These are phyloP conservation scores for Triglochin maritima DNA, from an alignment of 106 monocot species.

Conservation along the genomic window DNA sequence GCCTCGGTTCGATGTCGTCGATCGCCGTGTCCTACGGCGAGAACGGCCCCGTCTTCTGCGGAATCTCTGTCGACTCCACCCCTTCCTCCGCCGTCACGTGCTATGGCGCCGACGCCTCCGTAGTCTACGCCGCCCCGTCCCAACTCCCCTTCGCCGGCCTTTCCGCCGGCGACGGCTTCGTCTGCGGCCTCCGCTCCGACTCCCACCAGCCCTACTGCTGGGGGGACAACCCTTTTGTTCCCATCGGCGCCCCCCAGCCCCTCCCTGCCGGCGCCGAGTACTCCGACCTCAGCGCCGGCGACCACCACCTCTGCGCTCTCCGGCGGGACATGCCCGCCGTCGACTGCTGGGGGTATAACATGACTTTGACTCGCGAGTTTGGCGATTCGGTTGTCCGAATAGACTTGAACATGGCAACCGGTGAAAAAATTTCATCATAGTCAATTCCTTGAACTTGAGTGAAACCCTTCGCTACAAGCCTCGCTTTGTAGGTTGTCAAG, in stretches of 20 bases:
- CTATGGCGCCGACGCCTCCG: slow-evolving; percentile 75
- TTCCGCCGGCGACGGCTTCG: slow-evolving; percentile 85
- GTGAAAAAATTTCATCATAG: too few species aligned
- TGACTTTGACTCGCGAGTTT: slow-evolving; percentile 56
- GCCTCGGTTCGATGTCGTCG: slow-evolving; percentile 93
- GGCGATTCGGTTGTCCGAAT: slow-evolving; percentile 12
- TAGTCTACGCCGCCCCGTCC: slow-evolving; percentile 83
- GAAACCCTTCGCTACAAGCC: too few species aligned
- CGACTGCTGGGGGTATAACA: slow-evolving; percentile 99
- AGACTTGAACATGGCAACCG: too few species aligned
- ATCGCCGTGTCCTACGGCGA: slow-evolving; percentile 95
- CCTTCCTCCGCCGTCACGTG: slow-evolving; percentile 69
- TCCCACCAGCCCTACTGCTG: slow-evolving; percentile 89
- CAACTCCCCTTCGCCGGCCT: slow-evolving; percentile 57
- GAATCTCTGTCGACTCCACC: slow-evolving; percentile 48
- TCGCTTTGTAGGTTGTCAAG: too few species aligned
- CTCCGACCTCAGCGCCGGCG: slow-evolving; percentile 80
- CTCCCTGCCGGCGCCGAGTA: slow-evolving; percentile 57
- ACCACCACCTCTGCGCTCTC: slow-evolving; percentile 77
- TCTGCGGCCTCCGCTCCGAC: slow-evolving; percentile 75
- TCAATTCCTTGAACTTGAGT: too few species aligned
- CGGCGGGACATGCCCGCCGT: slow-evolving; percentile 27
- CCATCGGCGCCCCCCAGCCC: slow-evolving; percentile 88
- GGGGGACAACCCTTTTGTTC: slow-evolving; percentile 80
- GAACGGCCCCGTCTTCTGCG: slow-evolving; percentile 84